phyloP scores from a whole-genome alignment of 2,329 filamentous ascomycete species.

The Paecilomyces sp. region DNA sequence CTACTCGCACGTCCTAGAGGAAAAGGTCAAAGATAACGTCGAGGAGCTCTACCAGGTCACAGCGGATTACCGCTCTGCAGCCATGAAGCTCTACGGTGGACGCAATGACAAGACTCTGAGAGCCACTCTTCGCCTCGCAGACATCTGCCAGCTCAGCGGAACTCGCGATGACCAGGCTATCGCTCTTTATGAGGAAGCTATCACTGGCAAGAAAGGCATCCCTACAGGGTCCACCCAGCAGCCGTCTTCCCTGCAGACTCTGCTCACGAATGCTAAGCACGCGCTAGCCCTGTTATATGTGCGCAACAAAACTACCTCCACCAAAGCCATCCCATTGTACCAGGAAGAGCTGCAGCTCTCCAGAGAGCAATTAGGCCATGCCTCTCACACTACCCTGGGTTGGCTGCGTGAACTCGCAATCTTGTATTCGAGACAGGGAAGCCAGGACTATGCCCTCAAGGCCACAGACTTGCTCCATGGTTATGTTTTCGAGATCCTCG shows the following conservation, averaged over 20 bases:
- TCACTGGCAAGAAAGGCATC: conserved; percentile 33
- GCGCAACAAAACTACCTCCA: conserved; percentile 29
- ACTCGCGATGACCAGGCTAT: conserved; percentile 40
- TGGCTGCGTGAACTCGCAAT: conserved; percentile 39
- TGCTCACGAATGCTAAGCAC: conserved; percentile 42
- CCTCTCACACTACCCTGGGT: conserved; percentile 39
- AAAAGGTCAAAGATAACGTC: conserved; percentile 37
- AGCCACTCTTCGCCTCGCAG: conserved; percentile 34
- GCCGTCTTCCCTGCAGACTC: conserved; percentile 16
- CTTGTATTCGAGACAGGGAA: conserved; percentile 33
- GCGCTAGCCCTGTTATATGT: conserved; percentile 44
- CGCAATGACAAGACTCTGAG: conserved; percentile 30
- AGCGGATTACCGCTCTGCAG: conserved; percentile 43
- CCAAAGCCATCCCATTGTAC: conserved; percentile 32
- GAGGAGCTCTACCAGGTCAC: conserved; percentile 40
- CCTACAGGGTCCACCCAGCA: conserved; percentile 22
- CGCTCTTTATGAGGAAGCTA: conserved; percentile 40
- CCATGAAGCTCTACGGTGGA: conserved; percentile 31
- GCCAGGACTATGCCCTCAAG: conserved; percentile 30
- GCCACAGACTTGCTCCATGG: conserved; percentile 34
- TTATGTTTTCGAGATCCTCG: conserved; percentile 36
- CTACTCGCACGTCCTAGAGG: conserved; percentile 43
- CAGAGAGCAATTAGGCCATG: conserved; percentile 39
- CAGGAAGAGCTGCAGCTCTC: conserved; percentile 38
- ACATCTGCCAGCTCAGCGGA: conserved; percentile 40